Percentiles rank a stretch among this genome's conserved stretches.
phyloP scores from a whole-genome alignment of 176 grass and related monocot species.

The Thinopyrum elongatum region DNA sequence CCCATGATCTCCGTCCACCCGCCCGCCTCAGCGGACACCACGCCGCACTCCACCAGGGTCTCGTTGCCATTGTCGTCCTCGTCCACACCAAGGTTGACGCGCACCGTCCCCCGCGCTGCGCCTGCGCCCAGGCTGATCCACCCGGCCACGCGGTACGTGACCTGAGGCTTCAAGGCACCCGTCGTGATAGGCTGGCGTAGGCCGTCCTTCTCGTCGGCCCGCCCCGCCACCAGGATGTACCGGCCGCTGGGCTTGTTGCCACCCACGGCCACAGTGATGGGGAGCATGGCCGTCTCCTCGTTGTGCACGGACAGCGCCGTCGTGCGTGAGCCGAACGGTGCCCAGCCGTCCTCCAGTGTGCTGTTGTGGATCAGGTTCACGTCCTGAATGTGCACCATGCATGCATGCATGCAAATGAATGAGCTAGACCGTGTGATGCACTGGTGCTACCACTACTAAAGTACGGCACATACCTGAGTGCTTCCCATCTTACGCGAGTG shows the following conservation, averaged over 20 bases:
- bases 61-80: conserved; percentile 22
- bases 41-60: conserved; percentile 26
- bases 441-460: too few species aligned
- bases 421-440: not conserved
- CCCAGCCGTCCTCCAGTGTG: not conserved
- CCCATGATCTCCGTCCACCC: conserved; percentile 49
- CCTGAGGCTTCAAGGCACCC: conserved; percentile 4
- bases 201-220: conserved; percentile 24
- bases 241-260: conserved; percentile 12
- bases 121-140: conserved; percentile 32
- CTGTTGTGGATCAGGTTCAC: conserved; percentile 24
- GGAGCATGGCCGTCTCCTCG: not conserved
- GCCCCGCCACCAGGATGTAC: conserved; percentile 10
- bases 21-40: not conserved
- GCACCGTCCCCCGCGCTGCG: not conserved
- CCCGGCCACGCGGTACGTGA: conserved; percentile 47
- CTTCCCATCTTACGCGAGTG: not conserved
- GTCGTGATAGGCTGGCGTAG: conserved; percentile 18
- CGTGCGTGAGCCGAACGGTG: conserved; percentile 28
- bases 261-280: not conserved
- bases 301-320: conserved; percentile 30
- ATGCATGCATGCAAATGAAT: too few species aligned
- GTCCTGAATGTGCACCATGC: not conserved
- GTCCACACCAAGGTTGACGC: conserved; percentile 22
- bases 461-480: not conserved